phyloP scores from a whole-genome alignment of 495 filamentous ascomycete genomes.

The Neurospora cerealis region DNA sequence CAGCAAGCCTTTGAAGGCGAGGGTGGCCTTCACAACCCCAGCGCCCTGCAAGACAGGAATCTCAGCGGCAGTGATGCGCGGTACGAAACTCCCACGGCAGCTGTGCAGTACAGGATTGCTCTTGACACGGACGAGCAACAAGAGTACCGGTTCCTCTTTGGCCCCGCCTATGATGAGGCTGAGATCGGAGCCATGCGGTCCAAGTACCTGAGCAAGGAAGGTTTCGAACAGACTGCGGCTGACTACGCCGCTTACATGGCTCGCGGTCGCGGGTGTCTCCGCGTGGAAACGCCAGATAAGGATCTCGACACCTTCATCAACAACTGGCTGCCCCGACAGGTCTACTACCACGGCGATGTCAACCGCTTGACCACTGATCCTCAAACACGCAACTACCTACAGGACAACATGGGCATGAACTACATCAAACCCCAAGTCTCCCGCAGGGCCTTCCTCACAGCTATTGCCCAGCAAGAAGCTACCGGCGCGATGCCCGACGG shows the following conservation, averaged over 20 bases:
- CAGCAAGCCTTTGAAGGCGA: constrained; percentile 47
- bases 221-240: constrained; percentile 29
- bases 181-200: constrained; percentile 37
- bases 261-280: constrained; percentile 38
- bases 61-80: constrained; percentile 37
- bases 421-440: constrained; percentile 43
- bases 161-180: constrained; percentile 40
- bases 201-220: constrained; percentile 41
- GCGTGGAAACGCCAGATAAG: constrained; percentile 44
- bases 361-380: constrained; percentile 50
- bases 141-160: constrained; percentile 45
- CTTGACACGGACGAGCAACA: constrained; percentile 29
- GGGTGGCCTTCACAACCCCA: constrained; percentile 43
- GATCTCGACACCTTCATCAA: constrained; percentile 49
- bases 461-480: constrained; percentile 41
- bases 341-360: constrained; percentile 47
- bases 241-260: constrained; percentile 42
- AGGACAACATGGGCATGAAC: constrained; percentile 53
- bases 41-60: constrained; percentile 24
- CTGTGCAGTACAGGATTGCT: constrained; percentile 39
- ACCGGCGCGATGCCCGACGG: constrained; percentile 49
- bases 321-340: constrained; percentile 47
- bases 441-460: constrained; percentile 36
- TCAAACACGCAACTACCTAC: constrained; percentile 48
- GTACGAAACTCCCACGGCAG: constrained; percentile 45